phyloP scores from a whole-genome alignment of 2,329 filamentous ascomycete genomes.

The Raffaelea ambrosiae region DNA sequence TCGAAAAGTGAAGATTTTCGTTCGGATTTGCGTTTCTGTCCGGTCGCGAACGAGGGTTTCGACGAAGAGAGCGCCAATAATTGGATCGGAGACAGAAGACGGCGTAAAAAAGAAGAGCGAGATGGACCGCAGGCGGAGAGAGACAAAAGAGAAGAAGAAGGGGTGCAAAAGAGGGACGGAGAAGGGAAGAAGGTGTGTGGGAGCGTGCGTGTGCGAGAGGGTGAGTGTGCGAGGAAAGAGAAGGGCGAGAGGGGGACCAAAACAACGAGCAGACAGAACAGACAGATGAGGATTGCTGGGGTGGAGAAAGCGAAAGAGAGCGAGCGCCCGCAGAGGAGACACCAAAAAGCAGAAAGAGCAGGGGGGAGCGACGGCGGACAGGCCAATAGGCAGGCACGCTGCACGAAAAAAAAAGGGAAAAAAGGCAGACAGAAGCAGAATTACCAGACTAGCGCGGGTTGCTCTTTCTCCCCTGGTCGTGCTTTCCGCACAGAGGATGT shows the following conservation, averaged over 20 bases:
- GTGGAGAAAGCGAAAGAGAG: constrained; percentile 3
- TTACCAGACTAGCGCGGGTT: constrained; percentile 10
- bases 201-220: not conserved
- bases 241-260: constrained; percentile 1
- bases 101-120: not conserved
- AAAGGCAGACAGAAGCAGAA: constrained; percentile 5
- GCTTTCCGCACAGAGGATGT: not conserved
- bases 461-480: constrained; percentile 8
- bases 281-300: not conserved
- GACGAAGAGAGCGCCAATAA: no score
- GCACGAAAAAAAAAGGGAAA: constrained; percentile 6
- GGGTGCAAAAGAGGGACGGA: constrained; percentile 4
- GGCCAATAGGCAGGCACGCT: constrained; percentile 5
- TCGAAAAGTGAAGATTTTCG: not conserved
- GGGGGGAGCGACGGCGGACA: not conserved
- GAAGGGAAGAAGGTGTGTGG: no score
- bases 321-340: constrained; percentile 3
- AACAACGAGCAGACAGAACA: constrained; percentile 1
- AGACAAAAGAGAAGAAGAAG: constrained; percentile 4
- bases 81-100: no score
- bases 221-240: not conserved
- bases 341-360: constrained; percentile 3
- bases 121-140: not conserved
- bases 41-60: no score
- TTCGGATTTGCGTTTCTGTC: no score